Conservation (phyloP, 345 rosid genomes). For the Linum lewisii region DNA sequence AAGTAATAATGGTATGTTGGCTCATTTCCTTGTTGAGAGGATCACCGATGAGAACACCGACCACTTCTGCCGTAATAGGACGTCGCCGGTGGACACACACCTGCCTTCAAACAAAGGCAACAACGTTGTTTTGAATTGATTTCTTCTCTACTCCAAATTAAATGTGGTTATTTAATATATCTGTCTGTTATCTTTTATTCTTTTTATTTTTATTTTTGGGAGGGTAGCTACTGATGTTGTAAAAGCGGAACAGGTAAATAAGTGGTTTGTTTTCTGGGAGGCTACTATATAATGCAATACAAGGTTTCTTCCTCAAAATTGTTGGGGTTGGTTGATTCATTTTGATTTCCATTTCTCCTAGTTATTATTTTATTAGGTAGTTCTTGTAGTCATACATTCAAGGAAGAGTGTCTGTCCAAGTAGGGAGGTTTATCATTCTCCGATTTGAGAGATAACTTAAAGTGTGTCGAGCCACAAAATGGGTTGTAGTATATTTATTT, state of each 20-base stretch:
- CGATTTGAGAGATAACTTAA: no score
- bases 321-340: no score
- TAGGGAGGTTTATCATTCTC: no score
- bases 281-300: slow-evolving; percentile 4
- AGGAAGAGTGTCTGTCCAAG: no score
- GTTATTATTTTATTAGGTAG: no score
- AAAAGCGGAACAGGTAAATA: slow-evolving; percentile 3
- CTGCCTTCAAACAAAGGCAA: background rate
- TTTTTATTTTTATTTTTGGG: background rate
- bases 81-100: slow-evolving; percentile 14
- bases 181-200: background rate
- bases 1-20: slow-evolving; percentile 44
- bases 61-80: slow-evolving; percentile 39
- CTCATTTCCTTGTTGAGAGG: slow-evolving; percentile 79
- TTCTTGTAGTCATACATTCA: no score
- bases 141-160: no score
- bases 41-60: slow-evolving; percentile 54
- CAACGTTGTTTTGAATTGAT: background rate
- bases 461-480: no score
- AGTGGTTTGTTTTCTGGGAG: slow-evolving; percentile 13
- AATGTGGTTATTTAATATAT: no score
- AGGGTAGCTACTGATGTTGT: background rate
- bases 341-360: no score
- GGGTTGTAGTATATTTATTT: no score
- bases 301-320: slow-evolving; percentile 1